A percentile compares a stretch with the other conserved stretches of the same genome.
Evolutionary conservation across 495 filamentous ascomycete genomes (phyloP).

Genomic region (Aspergillus sclerotiicarbonarius): DNA sequence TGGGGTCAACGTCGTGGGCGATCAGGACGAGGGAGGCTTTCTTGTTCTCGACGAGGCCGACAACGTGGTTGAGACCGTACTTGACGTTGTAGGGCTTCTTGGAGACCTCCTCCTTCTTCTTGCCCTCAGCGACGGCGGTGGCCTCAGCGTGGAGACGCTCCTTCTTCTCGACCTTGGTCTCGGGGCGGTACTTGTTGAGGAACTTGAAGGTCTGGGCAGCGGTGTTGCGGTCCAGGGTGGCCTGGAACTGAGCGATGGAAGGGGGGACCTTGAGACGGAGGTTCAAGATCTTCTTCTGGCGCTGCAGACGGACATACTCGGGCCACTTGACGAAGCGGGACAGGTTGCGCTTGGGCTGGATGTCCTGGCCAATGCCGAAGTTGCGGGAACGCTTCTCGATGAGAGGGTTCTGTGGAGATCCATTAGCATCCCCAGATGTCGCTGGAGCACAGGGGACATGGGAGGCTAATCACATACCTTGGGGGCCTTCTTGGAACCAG

Average conservation of each 20-base stretch:
- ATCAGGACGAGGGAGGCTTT: conserved; percentile 98
- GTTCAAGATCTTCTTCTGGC: conserved; percentile 99
- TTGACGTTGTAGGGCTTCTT: conserved; percentile 99
- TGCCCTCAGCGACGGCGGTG: conserved; percentile 91
- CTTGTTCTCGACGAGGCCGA: conserved; percentile 99
- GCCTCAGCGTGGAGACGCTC: conserved; percentile 98
- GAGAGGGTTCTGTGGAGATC: conserved; percentile 80
- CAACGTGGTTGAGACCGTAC: conserved; percentile 99
- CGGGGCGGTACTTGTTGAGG: conserved; percentile 98
- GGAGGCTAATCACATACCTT: conserved; percentile 66
- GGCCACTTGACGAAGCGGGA: conserved; percentile 99
- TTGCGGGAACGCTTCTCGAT: conserved; percentile 96
- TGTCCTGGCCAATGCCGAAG: conserved; percentile 98
- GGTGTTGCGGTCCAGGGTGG: conserved; percentile 96
- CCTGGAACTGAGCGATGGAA: conserved; percentile 95
- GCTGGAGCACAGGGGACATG: conserved; percentile 22
- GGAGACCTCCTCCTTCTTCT: conserved; percentile 99
- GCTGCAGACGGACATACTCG: conserved; percentile 96
- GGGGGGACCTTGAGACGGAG: conserved; percentile 98
- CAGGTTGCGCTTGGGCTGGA: conserved; percentile 96
- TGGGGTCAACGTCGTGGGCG: conserved; percentile 99
- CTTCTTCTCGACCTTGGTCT: conserved; percentile 99
- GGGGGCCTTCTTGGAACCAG: conserved; percentile 87
- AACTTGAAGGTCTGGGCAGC: conserved; percentile 97
- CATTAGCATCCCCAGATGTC: conserved; percentile 27